Evolutionary conservation across 2,329 filamentous ascomycete genomes (phyloP), one percentile per base, ranked within the genome.

Genomic region (Diaporthe longicolla): DNA sequence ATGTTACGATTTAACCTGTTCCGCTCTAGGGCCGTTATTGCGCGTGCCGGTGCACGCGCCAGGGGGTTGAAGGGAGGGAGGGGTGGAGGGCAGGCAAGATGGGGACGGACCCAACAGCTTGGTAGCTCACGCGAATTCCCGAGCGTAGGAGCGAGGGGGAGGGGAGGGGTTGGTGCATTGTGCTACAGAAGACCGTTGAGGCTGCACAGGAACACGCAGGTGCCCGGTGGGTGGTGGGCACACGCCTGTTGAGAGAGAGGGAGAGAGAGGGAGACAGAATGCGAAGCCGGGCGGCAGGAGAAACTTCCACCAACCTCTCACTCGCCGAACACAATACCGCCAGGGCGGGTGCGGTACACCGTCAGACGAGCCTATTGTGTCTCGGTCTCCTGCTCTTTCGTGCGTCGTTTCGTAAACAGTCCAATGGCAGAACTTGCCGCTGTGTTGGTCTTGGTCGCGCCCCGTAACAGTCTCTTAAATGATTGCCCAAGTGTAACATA

Each of bases 101-200:
- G 58, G 32, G 68, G 68, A 43, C 32, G 57, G 45, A 71, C 69
- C 69, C 69, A 71, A 24, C 43, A 54, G 52, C 48, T 61, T 63
- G 69, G 69, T 61, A 71, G 55, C 69, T 71, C 69, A 71, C 69
- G 57, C 69, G 55, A 52, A 59, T 54, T 61, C 48, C 57, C 40
- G 55, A 59, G 55, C 55, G 55, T 52, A 54, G 52, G 54, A 71
- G 55, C 69, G 69, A 61, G 29, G 40, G 40, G 40, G 40, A 43
- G 40, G 40, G 40, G 40, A 43, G 40, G 40, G 69, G 35, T n/a
- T 52, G 45, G 57, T 61, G 63, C 69, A 55, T 61, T 61, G 69
- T 71, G 57, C 57, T 54, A 71, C 69, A 54, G 54, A 73, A 50
- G 50, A 73, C 71, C 71, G 71, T 73, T 69, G 61, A 69, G 61